Percentiles rank a stretch among this genome's conserved stretches.
phyloP scores from a whole-genome alignment of 805 yeast genomes.

The Saturnispora halmiae region DNA sequence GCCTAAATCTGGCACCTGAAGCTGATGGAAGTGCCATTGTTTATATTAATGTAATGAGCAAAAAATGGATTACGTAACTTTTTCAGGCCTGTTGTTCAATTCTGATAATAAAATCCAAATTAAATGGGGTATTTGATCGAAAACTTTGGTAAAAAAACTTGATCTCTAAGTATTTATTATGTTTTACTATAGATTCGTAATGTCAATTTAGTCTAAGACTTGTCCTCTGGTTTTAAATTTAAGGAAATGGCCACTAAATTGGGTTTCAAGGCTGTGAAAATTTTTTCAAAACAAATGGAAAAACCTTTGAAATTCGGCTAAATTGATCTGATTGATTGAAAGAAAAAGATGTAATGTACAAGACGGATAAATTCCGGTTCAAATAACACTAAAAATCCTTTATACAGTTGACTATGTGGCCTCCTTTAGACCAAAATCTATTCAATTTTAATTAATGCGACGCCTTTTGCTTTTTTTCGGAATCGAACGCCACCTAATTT shows the following conservation, averaged over 20 bases:
- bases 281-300: neutral
- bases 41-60: slow-evolving; percentile 3
- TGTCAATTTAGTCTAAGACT: neutral
- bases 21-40: slow-evolving; percentile 29
- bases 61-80: slow-evolving; percentile 4
- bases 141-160: neutral
- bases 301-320: neutral
- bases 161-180: neutral
- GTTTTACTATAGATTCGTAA: neutral
- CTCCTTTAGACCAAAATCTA: neutral
- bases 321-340: neutral
- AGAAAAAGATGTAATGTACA: neutral
- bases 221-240: neutral
- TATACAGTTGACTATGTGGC: neutral
- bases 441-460: neutral
- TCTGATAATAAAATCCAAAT: neutral
- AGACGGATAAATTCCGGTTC: neutral
- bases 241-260: neutral
- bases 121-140: neutral
- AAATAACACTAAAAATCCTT: neutral
- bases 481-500: slow-evolving; percentile 8
- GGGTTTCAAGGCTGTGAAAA: slow-evolving; percentile 4
- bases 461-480: slow-evolving; percentile 4
- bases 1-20: slow-evolving; percentile 74
- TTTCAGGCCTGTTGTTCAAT: neutral